Evolutionary conservation across 163 green algal genomes (phyloP).

Genomic region (Prototheca cutis): DNA sequence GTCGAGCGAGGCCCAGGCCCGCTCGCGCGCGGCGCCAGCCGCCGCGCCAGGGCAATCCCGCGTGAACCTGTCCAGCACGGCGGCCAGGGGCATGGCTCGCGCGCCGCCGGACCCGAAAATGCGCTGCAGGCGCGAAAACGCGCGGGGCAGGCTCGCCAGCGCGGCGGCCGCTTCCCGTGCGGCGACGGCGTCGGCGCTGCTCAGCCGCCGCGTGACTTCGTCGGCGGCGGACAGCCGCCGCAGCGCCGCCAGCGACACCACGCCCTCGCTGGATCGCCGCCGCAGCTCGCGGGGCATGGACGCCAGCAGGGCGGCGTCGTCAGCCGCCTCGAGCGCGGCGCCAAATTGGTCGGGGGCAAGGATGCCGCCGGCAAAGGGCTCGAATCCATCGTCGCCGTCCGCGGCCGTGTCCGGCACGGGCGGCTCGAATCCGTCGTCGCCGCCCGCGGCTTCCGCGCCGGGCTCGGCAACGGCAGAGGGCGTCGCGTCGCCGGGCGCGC

Average conservation of each 20-base stretch:
- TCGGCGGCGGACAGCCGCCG: slow-evolving; percentile 4
- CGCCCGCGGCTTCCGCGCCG: not conserved
- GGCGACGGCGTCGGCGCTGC: slow-evolving; percentile 13
- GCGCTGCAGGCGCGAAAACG: slow-evolving; percentile 16
- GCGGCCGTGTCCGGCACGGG: not conserved
- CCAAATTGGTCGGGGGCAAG: slow-evolving; percentile 7
- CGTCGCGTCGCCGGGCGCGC: not conserved
- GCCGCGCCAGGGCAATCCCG: slow-evolving; percentile 1
- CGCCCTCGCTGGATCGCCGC: slow-evolving; percentile 19
- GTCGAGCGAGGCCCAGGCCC: slow-evolving; percentile 2
- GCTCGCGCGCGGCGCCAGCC: slow-evolving; percentile 1
- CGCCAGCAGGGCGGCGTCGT: slow-evolving; percentile 13
- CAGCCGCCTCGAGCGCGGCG: not conserved
- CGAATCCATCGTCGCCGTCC: not conserved
- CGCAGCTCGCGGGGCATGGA: slow-evolving; percentile 15
- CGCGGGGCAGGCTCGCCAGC: slow-evolving; percentile 17
- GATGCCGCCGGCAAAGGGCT: slow-evolving; percentile 5
- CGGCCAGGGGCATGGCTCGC: slow-evolving; percentile 9
- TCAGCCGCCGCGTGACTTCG: slow-evolving; percentile 6
- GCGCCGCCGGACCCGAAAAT: slow-evolving; percentile 25
- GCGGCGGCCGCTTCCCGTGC: not conserved
- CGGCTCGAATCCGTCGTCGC: not conserved
- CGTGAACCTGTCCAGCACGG: slow-evolving; percentile 15
- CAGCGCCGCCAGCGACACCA: slow-evolving; percentile 18
- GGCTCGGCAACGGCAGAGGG: not conserved